Percentiles rank a stretch among this genome's conserved stretches.
Conservation (phyloP, 2,329 filamentous ascomycete genomes). For the Harringtonia aguacate region DNA sequence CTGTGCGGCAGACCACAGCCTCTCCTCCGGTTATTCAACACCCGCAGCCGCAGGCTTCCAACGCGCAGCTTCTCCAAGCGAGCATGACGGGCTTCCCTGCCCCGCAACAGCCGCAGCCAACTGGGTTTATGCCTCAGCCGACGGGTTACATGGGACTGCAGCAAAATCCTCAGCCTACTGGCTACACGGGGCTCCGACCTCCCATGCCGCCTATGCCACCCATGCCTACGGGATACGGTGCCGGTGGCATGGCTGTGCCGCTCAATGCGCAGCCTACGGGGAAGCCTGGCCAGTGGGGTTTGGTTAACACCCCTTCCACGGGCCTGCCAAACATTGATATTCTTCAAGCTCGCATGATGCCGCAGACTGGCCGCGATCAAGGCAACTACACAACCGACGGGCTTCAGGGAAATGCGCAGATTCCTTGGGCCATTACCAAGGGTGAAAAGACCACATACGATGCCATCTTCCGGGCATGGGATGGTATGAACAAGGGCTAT, state of each 20-base stretch:
- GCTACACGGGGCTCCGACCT: constrained; percentile 70
- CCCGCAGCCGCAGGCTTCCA: constrained; percentile 66
- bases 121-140: constrained; percentile 50
- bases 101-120: constrained; percentile 30
- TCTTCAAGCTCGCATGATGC: constrained; percentile 92
- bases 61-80: constrained; percentile 49
- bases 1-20: constrained; percentile 34
- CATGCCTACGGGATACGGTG: constrained; percentile 50
- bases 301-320: constrained; percentile 84
- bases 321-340: constrained; percentile 92
- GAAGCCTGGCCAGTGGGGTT: constrained; percentile 90
- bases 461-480: constrained; percentile 90
- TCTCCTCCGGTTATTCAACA: constrained; percentile 50
- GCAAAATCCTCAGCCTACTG: constrained; percentile 60
- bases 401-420: constrained; percentile 84
- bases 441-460: constrained; percentile 98
- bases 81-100: constrained; percentile 61
- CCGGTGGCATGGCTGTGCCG: constrained; percentile 55
- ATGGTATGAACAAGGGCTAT: constrained; percentile 85
- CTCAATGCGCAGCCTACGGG: constrained; percentile 93
- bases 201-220: constrained; percentile 91
- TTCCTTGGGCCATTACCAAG: constrained; percentile 98
- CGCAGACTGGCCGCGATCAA: constrained; percentile 80
- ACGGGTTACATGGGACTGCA: constrained; percentile 57
- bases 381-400: constrained; percentile 76